Base-by-base conservation (phyloP, 495 filamentous ascomycete species). In the Oleoguttula mirabilis region DNA sequence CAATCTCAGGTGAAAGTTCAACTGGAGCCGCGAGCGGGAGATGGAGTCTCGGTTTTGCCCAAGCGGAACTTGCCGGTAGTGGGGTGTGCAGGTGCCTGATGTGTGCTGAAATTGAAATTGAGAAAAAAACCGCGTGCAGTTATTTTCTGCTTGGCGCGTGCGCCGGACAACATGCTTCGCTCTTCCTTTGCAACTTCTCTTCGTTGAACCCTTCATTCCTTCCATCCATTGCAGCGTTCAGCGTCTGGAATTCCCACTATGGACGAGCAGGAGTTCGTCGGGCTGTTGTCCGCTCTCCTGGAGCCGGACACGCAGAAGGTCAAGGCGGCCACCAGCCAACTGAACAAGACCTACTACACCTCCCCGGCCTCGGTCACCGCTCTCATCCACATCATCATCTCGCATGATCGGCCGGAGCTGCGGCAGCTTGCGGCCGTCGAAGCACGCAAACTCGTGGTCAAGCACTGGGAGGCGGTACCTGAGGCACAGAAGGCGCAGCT, bases 341-440 rank as follows among this genome's bases (percentile, higher is more conserved):
- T 98, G 36, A 87, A 88, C 62, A 85, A 88, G 57, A 82, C 83
- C 55, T 95, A 82, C 70, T 96, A 90, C 64, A 76, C 76, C 44
- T 74, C 88, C 42, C 84, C 88, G 4, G 72, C 84, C 45, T 81
- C 84, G 3, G 76, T 98, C 6, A 68, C 83, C 20, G 70, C 82
- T 53, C 79, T 98, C 23, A 70, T 96, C 36, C 85, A 94, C 57
- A 73, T 94, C 51, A 71, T 92, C 41, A 79, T 79, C 21, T 77
- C 76, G 30, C 79, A 94, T 57, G 66, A 77, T 30, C 71, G 80
- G 46, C 50, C 72, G 5, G 72, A 80, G 47, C 67, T 95, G 11
- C 79, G 85, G 41, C 92, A 96, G 65, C 70, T 88, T 41, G 85
- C 92, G 23, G 84, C 90, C 34, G 83, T 96, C 36, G 85, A 95